These are phyloP conservation scores for Chlamydomonas schloesseri DNA, from an alignment of 139 green algal genomes.

Conservation along the genomic window DNA sequence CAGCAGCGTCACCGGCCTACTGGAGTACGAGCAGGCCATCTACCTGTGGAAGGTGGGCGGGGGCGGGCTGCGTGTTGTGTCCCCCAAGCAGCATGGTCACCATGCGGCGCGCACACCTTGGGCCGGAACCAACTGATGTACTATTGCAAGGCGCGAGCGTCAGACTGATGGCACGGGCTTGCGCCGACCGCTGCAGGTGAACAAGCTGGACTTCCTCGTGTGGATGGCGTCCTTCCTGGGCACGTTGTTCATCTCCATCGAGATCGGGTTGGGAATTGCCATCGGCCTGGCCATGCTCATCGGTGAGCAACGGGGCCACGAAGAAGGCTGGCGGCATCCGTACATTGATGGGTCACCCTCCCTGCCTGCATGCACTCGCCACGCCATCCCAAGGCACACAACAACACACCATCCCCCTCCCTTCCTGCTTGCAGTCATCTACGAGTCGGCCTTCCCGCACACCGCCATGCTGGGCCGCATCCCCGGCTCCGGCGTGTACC, in stretches of 20 bases:
- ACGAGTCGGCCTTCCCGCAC: conserved; percentile 84
- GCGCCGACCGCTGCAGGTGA: too few species aligned
- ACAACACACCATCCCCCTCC: too few species aligned
- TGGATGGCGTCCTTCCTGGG: conserved; percentile 67
- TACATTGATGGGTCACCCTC: too few species aligned
- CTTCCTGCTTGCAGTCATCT: conserved; percentile 59
- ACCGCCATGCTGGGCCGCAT: conserved; percentile 85
- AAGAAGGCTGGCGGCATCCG: too few species aligned
- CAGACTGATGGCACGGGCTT: too few species aligned
- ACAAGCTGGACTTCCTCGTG: conserved; percentile 75
- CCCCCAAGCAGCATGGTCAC: too few species aligned
- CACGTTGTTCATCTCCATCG: conserved; percentile 70
- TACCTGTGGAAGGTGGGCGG: conserved; percentile 64
- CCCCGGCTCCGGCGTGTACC: conserved; percentile 66
- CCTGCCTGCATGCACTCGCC: too few species aligned
- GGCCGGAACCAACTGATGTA: too few species aligned
- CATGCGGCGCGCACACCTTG: too few species aligned
- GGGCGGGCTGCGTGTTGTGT: too few species aligned
- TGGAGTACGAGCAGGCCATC: conserved; percentile 71
- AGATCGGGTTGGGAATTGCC: conserved; percentile 82
- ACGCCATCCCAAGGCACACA: too few species aligned
- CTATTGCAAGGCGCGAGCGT: too few species aligned
- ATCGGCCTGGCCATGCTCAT: conserved; percentile 78
- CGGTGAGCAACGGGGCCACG: neutral
- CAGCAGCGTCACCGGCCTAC: conserved; percentile 68